Base-by-base conservation (phyloP, 1,284 basidiomycete genomes). In the Naganishia sp. region DNA sequence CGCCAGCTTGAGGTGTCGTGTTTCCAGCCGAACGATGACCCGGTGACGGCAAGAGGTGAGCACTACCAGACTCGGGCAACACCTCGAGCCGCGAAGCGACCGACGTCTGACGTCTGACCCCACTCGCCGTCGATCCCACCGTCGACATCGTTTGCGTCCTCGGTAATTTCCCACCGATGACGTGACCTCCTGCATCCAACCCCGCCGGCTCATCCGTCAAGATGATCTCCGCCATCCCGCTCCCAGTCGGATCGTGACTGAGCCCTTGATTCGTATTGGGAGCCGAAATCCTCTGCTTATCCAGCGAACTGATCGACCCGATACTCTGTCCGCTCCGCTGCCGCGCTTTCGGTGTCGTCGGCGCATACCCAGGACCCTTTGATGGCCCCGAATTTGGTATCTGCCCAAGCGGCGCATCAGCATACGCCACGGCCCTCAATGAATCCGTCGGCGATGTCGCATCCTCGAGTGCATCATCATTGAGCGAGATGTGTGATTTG, bases 51-150 rank as follows among this genome's bases (percentile, higher is more conserved):
- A 32, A 21, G 17, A 60, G 46, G 23, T 60, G 57, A 21, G 57
- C 57, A 21, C 47, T 61, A 13, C 58, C 58, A n/a, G 58, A 50
- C 51, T 61, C 58, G 5, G 58, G 58, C 15, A 66, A 42, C 42
- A 60, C 56, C 32, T 94, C 96, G 66, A 92, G 85, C 54, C 94
- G 83, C 21, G 53, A 52, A 18, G 63, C 54, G 25, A 51, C 51
- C 13, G 55, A 55, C 13, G 54, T 65, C 45, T 47, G 49, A 25
- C 54, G 21, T 43, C 54, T 56, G 21, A 57, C 54, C 31, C 63
- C 54, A 43, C 49, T 57, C 17, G 43, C 32, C 18, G 28, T 46
- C 6, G 54, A 49, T 17, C 47, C 55, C 32, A 65, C 11, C 6
- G 63, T 57, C 41, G 63, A 57, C 46, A 57, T 58, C 17, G 63